These are phyloP conservation scores for Malassezia arunalokei DNA, from an alignment of 1,284 basidiomycete species.

Conservation along the genomic window DNA sequence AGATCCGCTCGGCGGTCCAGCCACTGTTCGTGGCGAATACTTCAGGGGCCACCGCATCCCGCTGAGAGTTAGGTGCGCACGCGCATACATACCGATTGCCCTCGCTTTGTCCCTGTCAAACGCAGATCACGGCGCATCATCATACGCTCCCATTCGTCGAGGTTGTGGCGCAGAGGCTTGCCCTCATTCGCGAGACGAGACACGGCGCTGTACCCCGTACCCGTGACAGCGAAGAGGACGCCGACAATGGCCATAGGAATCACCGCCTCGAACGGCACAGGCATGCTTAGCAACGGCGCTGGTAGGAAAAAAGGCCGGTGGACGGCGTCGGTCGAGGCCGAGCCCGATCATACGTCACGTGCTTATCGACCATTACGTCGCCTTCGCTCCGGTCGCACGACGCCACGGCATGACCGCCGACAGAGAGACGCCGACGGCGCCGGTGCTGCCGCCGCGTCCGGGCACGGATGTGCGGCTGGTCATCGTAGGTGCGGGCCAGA, in stretches of 20 bases:
- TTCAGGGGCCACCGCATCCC: slow-evolving; percentile 33
- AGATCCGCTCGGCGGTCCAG: slow-evolving; percentile 35
- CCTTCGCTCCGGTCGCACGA: no score
- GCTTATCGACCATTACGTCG: not conserved
- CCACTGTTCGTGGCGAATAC: slow-evolving; percentile 41
- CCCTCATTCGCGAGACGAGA: slow-evolving; percentile 39
- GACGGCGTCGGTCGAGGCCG: not conserved
- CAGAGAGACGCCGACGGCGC: slow-evolving; percentile 35
- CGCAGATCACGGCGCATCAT: slow-evolving; percentile 45
- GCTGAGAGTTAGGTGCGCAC: not conserved
- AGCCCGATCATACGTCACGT: not conserved
- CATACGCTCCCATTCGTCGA: slow-evolving; percentile 45
- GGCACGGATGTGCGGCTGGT: slow-evolving; percentile 43
- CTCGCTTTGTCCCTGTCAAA: slow-evolving; percentile 38
- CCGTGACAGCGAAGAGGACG: slow-evolving; percentile 44
- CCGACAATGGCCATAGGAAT: slow-evolving; percentile 45
- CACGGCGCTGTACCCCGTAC: slow-evolving; percentile 41
- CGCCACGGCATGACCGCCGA: not conserved
- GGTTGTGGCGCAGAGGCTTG: slow-evolving; percentile 40
- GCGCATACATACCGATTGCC: slow-evolving; percentile 37
- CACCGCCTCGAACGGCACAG: slow-evolving; percentile 43
- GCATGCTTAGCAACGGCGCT: slow-evolving; percentile 21
- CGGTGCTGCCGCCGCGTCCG: slow-evolving; percentile 36
- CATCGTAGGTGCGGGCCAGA: slow-evolving; percentile 42
- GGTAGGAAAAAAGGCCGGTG: not conserved